These are phyloP conservation scores for Bombardia bombarda DNA, from an alignment of 495 filamentous ascomycete genomes.

Conservation along the genomic window DNA sequence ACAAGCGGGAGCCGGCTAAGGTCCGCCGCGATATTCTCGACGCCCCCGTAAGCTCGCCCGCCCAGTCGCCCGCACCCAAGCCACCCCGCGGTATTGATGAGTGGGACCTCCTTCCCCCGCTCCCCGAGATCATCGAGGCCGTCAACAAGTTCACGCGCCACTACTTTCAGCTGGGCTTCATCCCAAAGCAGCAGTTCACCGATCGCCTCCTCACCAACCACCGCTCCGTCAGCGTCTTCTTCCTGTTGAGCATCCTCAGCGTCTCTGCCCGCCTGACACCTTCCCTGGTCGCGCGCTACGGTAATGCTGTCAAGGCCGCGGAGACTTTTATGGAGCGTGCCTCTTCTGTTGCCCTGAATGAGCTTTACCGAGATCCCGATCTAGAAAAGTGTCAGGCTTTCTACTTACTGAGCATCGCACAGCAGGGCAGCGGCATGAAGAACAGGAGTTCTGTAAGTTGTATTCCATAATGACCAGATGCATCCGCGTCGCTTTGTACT, in stretches of 20 bases:
- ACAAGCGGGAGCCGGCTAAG: slow-evolving; percentile 27
- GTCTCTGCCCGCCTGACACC: slow-evolving; percentile 41
- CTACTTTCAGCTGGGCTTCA: slow-evolving; percentile 45
- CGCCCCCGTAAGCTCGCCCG: slow-evolving; percentile 18
- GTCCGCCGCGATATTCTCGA: slow-evolving; percentile 28
- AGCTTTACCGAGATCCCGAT: slow-evolving; percentile 39
- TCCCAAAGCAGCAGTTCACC: slow-evolving; percentile 41
- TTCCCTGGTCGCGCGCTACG: slow-evolving; percentile 33
- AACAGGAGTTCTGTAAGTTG: slow-evolving; percentile 37
- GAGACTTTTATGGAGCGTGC: slow-evolving; percentile 43
- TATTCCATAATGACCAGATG: no score
- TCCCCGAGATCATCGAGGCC: slow-evolving; percentile 34
- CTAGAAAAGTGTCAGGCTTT: slow-evolving; percentile 46
- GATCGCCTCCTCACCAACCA: slow-evolving; percentile 30
- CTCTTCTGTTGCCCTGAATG: slow-evolving; percentile 32
- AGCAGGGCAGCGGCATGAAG: slow-evolving; percentile 41
- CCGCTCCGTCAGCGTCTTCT: slow-evolving; percentile 37
- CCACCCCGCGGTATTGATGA: slow-evolving; percentile 24
- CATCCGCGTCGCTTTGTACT: no score
- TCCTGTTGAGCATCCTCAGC: slow-evolving; percentile 39
- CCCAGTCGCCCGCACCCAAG: slow-evolving; percentile 5
- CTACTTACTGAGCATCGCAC: slow-evolving; percentile 43
- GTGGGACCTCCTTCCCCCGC: slow-evolving; percentile 36
- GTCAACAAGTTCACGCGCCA: slow-evolving; percentile 37
- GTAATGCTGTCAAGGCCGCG: slow-evolving; percentile 34